phyloP scores from a whole-genome alignment of 306 rosid species.

The Alnus glutinosa region DNA sequence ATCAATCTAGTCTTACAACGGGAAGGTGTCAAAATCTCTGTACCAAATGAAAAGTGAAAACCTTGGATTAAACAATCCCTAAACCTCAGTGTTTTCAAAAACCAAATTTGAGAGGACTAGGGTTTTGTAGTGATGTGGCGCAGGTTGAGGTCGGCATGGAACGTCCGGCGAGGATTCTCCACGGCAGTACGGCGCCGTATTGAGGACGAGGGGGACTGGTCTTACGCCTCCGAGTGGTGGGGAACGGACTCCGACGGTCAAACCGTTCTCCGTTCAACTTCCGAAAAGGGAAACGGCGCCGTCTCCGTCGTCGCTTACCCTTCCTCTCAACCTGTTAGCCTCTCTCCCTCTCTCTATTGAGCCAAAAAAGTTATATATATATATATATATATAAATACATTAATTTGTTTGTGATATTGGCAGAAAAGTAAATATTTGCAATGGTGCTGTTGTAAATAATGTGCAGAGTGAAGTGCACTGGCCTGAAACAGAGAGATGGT shows the following conservation, averaged over 20 bases:
- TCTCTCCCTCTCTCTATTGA: not conserved
- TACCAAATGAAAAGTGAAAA: too few species aligned
- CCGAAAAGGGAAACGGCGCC: conserved; percentile 81
- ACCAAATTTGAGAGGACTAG: conserved; percentile 2
- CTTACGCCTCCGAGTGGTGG: conserved; percentile 93
- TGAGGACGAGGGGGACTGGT: conserved; percentile 92
- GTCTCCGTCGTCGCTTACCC: conserved; percentile 75
- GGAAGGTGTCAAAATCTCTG: too few species aligned
- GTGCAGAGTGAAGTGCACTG: conserved; percentile 57
- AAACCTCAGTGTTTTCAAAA: too few species aligned
- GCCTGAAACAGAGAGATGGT: conserved; percentile 68
- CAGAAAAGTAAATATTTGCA: not conserved
- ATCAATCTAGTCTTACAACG: too few species aligned
- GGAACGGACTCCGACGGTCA: conserved; percentile 51
- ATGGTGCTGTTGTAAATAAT: conserved; percentile 9
- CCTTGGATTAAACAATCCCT: too few species aligned
- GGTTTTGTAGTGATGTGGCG: conserved; percentile 47
- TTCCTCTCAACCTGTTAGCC: conserved; percentile 74
- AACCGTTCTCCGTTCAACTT: conserved; percentile 63
- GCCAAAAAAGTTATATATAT: too few species aligned
- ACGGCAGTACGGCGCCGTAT: conserved; percentile 46
- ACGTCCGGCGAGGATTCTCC: conserved; percentile 59
- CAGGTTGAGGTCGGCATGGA: conserved; percentile 9
- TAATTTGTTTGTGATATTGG: not conserved
- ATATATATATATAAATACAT: too few species aligned